These are phyloP conservation scores for Pichia ethanolica DNA, from an alignment of 805 yeast species.

Conservation along the genomic window DNA sequence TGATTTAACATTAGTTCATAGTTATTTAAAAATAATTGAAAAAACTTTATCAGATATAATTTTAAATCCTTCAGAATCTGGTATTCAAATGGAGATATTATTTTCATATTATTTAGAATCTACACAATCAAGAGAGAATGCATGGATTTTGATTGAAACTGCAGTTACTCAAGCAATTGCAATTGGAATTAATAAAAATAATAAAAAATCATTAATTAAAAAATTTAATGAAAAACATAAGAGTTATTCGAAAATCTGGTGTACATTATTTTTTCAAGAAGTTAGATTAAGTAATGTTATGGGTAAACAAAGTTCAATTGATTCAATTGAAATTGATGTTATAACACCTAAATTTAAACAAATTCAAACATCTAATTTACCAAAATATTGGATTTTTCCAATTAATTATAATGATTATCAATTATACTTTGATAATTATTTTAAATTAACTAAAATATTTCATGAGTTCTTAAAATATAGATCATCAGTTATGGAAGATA, in stretches of 20 bases:
- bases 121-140: conserved; percentile 11
- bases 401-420: conserved; percentile 2
- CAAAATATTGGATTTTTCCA: neutral
- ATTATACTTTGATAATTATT: conserved; percentile 1
- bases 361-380: neutral
- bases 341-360: neutral
- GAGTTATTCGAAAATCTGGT: conserved; percentile 14
- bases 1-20: neutral
- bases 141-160: conserved; percentile 14
- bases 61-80: conserved; percentile 17
- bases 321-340: neutral
- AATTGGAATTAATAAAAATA: conserved; percentile 14
- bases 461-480: conserved; percentile 6
- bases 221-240: neutral
- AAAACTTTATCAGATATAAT: conserved; percentile 12
- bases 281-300: conserved; percentile 3
- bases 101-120: conserved; percentile 15
- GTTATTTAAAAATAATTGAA: conserved; percentile 13
- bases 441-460: conserved; percentile 3
- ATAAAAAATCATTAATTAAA: neutral
- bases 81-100: conserved; percentile 15
- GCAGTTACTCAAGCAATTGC: conserved; percentile 17
- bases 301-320: conserved; percentile 7
- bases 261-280: conserved; percentile 14
- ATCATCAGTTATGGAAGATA: conserved; percentile 13